Base-by-base conservation (phyloP, 148 eudicot species). In the Diospyros kaki region DNA sequence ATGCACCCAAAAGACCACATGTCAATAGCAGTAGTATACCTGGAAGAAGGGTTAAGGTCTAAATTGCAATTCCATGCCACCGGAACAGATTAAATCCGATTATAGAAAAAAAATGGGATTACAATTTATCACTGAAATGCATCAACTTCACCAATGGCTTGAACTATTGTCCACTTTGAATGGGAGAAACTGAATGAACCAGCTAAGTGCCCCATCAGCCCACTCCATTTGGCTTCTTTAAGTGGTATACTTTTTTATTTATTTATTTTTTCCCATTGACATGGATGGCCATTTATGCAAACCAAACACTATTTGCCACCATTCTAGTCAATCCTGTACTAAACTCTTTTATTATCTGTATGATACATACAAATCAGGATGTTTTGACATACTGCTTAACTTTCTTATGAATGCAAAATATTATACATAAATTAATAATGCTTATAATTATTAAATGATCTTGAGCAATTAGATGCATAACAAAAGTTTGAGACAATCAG, bases 1-100 rank as follows among this genome's bases (percentile, higher is more conserved):
- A 95, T 95, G 85, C 99, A 95, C 41, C 99, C 99, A 79, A 95
- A 95, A 17, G 99, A 95, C 99, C 99, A 95, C 97, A 95, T 95
- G 82, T 95, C 99, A 79, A 95, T 95, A 53, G 94, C 94, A 66
- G 99, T 93, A 72, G 92, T 85, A 78, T 95, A 94, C 78, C 98
- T 94, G 81, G 66, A 71, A 79, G 60, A 68, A 45, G 46, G 76
- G 86, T 90, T 80, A 94, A 91, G 95, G 89, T 71, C 62, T 28
- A 62, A 68, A 60, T 39, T 67, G 72, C 43, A 48, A 66, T 45
- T 75, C 65, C 56, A 44, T 64, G 63, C 18, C 61, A 52, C 50
- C 17, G 2, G 54, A 48, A 43, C 64, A 42, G 72, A 28, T 28
- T 28, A 28, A 28, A 28, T 28, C 28, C 0, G 28, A 28, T 66